These are phyloP conservation scores for Myxozyma neglecta DNA, from an alignment of 805 yeast species.

Conservation along the genomic window DNA sequence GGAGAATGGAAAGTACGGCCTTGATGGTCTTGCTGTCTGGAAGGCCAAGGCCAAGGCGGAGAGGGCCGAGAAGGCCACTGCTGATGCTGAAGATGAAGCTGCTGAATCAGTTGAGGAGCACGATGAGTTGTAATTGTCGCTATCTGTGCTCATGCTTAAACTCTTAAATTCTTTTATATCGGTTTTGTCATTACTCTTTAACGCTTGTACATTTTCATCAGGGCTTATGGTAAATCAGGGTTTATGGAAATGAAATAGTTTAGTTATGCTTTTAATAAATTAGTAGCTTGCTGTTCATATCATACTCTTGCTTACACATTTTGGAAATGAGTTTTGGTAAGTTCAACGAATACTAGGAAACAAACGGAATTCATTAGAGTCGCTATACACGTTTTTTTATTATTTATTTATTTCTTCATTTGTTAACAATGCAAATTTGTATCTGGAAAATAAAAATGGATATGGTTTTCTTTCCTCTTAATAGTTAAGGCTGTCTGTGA, in stretches of 20 bases:
- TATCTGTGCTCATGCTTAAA: neutral
- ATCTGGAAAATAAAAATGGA: no score
- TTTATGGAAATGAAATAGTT: neutral
- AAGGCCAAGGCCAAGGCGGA: neutral
- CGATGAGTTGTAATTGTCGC: slow-evolving; percentile 13
- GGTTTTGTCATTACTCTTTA: neutral
- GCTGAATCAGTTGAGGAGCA: slow-evolving; percentile 1
- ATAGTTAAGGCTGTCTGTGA: neutral
- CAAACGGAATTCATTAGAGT: no score
- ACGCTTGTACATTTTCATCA: neutral
- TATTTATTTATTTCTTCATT: no score
- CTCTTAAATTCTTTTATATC: neutral
- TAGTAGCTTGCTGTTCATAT: no score
- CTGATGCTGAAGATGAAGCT: neutral
- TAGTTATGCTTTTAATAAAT: neutral
- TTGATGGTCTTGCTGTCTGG: slow-evolving; percentile 51
- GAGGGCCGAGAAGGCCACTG: neutral
- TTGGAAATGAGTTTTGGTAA: neutral
- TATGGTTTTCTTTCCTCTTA: no score
- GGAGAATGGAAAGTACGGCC: slow-evolving; percentile 60
- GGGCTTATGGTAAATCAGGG: neutral
- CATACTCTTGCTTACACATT: neutral
- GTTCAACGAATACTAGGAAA: no score
- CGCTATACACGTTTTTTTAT: no score
- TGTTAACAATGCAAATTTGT: no score